Evolutionary conservation across 192 early-diverging fungal genomes (phyloP), one percentile per base, ranked within the genome.

Genomic region (Dimargaris verticillata): DNA sequence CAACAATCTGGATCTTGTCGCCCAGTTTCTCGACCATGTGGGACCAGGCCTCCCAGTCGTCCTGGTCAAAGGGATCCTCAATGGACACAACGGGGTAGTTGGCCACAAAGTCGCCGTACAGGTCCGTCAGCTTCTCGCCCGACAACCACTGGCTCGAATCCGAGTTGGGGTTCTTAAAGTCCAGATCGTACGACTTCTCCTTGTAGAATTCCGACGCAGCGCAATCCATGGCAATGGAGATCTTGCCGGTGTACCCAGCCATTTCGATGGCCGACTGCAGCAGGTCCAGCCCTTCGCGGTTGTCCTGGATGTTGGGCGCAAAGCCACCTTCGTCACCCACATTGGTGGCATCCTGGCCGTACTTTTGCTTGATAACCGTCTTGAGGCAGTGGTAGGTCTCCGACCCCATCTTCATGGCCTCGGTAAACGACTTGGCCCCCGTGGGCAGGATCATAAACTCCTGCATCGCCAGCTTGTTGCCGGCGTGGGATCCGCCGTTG

Each of bases 381-480:
- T 98, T 96, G 52, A 98, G 78, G 66, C 78, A 62, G 80, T 96
- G 93, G 86, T 96, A 98, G 65, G 94, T 92, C 76, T 98, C 95
- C 46, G 87, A 85, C 58, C 95, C 95, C 48, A 96, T 96, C 80
- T 86, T 83, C 91, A 98, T 92, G 65, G 95, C 95, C 75, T 98
- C 92, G 42, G 85, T 72, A 78, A 96, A 98, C 33, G 86, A 85
- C 45, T 74, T 57, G 33, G 95, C 95, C 64, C 95, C 95, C 49
- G 89, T 93, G 61, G 95, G 95, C 71, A 95, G 74, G 65, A 98
- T 98, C 95, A 98, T 98, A 79, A 97, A 98, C 77, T 98, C 95
- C 74, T 98, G 95, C 92, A 98, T 95, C 64, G 95, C 95, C 62
- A 98, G 84, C 80, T 94, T 96, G 88, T 98, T 98, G 65, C 95